These are phyloP conservation scores for Hirschioporus abietinus DNA, from an alignment of 768 basidiomycete genomes.

Conservation along the genomic window DNA sequence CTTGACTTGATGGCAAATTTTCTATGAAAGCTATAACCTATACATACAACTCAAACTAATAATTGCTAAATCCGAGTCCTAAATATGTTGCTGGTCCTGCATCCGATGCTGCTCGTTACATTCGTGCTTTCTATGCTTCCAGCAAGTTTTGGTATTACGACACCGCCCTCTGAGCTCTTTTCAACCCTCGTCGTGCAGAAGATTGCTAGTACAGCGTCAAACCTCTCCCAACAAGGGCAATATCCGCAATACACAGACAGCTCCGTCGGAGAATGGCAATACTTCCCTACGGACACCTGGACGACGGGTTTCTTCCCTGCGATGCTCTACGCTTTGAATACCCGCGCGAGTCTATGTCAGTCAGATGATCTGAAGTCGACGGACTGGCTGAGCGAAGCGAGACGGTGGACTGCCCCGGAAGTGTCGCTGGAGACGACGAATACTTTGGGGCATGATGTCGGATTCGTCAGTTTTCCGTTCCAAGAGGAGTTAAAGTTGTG, in stretches of 20 bases:
- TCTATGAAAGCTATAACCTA: background rate
- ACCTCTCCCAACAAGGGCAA: conserved; percentile 34
- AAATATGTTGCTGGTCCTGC: background rate
- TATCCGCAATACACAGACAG: conserved; percentile 57
- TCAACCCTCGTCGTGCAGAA: conserved; percentile 55
- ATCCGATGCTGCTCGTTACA: background rate
- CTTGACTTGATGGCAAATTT: too few relatives aligned
- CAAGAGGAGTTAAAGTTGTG: conserved; percentile 55
- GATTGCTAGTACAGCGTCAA: conserved; percentile 47
- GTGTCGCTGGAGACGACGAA: conserved; percentile 44
- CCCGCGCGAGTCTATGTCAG: conserved; percentile 43
- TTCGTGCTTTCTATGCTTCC: background rate
- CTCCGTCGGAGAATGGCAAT: conserved; percentile 47
- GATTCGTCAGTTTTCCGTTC: conserved; percentile 68
- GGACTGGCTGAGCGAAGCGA: conserved; percentile 53
- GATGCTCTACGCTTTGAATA: conserved; percentile 53
- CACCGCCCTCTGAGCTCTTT: conserved; percentile 47
- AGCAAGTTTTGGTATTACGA: background rate
- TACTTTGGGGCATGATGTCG: conserved; percentile 60
- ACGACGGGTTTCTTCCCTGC: conserved; percentile 66
- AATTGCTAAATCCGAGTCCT: background rate
- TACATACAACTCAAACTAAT: background rate
- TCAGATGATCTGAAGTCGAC: conserved; percentile 20
- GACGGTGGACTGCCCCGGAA: conserved; percentile 46
- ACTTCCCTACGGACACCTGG: conserved; percentile 54